These are phyloP conservation scores for Heritiera fomes DNA, from an alignment of 345 rosid species.

Conservation along the genomic window DNA sequence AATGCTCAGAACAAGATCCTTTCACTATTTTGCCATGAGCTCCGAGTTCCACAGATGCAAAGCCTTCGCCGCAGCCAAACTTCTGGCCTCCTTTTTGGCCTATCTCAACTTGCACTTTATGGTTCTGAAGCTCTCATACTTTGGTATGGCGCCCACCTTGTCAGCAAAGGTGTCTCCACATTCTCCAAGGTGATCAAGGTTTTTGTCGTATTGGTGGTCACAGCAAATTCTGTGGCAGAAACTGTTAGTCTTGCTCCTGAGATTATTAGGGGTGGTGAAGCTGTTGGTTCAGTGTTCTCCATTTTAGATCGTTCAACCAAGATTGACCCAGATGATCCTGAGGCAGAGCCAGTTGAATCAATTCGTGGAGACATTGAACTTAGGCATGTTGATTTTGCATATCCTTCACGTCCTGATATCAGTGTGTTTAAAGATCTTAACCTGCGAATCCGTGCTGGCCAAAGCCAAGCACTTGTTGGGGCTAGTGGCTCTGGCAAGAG, in stretches of 20 bases:
- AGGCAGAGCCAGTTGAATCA: conserved; percentile 79
- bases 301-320: conserved; percentile 79
- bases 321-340: conserved; percentile 93
- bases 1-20: conserved; percentile 90
- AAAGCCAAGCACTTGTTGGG: conserved; percentile 98
- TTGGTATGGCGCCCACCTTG: conserved; percentile 98
- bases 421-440: conserved; percentile 74
- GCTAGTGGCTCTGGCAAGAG: conserved; percentile 98
- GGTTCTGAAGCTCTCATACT: conserved; percentile 93
- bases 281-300: conserved; percentile 93
- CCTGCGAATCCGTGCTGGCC: conserved; percentile 93
- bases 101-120: conserved; percentile 94
- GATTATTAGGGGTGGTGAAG: conserved; percentile 94
- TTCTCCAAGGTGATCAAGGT: conserved; percentile 99
- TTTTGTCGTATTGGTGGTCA: conserved; percentile 87
- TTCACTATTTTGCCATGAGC: conserved; percentile 78
- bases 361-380: conserved; percentile 92
- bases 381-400: conserved; percentile 90
- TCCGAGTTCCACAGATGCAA: conserved; percentile 68
- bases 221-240: conserved; percentile 98
- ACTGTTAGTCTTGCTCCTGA: conserved; percentile 99
- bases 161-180: conserved; percentile 77
- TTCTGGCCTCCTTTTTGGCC: conserved; percentile 87
- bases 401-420: conserved; percentile 90
- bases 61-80: conserved; percentile 82